Evolutionary conservation across 441 rosid genomes (phyloP), one percentile per base, ranked within the genome.

Genomic region (Erodium chrysanthum): DNA sequence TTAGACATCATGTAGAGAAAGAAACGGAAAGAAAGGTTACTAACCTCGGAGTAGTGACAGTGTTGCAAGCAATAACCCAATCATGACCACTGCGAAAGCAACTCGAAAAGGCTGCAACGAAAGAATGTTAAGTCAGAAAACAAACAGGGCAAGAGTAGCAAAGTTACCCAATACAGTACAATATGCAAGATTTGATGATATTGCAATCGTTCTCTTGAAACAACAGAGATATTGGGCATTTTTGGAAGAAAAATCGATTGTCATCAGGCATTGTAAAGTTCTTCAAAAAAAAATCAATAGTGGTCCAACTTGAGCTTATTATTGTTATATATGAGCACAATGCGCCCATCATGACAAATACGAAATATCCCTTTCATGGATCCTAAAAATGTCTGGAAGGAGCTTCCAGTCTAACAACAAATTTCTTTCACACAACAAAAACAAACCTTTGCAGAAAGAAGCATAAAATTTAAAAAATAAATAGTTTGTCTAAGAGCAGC

Each of bases 21-120:
- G 50, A 54, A 70, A 64, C 59, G 10, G 11, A 42, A 33, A 71
- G 31, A 29, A 15, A 58, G 21, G 9, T 7, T 52, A 70, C 82
- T 84, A 68, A 82, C 99, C 96, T 85, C 80, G 95, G 68, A 83
- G 82, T 67, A 95, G 84, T 65, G 97, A 90, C 68, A 77, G 66
- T 71, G 75, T 68, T 35, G 99, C 78, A 29, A 95, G 82, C 80
- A 82, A 78, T 75, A 92, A 78, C 68, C 97, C 90, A 25, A 72
- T 66, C 81, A 85, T 67, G 74, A 90, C 82, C 78, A 91, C 72
- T 6, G 80, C 74, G 37, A 88, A 73, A 71, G 97, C 98, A 74
- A 85, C 71, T 4, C 90, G 98, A 75, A 95, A 86, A 66, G 86
- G 83, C 99, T 95, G 88, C 79, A 81, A 73, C 72, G 63, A 29